Base-by-base conservation (phyloP, 345 rosid genomes). In the Salix purpurea region DNA sequence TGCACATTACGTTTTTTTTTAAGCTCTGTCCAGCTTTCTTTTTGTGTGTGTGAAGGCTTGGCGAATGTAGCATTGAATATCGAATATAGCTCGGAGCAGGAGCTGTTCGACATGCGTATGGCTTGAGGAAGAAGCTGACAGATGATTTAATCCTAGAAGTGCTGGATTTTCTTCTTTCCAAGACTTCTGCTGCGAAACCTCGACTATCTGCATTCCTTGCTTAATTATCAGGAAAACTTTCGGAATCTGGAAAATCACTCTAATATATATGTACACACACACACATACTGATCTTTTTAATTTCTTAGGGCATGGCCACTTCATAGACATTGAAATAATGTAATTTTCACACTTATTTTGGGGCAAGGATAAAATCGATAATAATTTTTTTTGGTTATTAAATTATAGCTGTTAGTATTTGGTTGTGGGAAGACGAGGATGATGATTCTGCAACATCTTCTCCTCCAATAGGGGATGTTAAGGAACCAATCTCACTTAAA, bases 361-460 rank as follows among this genome's bases (percentile, higher is more conserved):
- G 5, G 13, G 13, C 12, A 2, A 40, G 44, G 44, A 40, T 40
- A 40, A 40, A 40, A 40, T 40, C 13, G 13, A 10, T 40, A 40
- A 54, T 21, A 34, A 21, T 8, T 0, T 19, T 7, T 21, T 21
- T n/a, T 44, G 50, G 50, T 44, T 44, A 3, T 44, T 44, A 44
- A 3, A 44, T 44, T 44, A 44, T 44, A 11, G 48, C 0, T 3
- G 48, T 11, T 44, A 12, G 3, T 44, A 44, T 21, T 34, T 54
- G 79, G 46, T 48, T 72, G 74, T 66, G 89, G 97, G 88, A 85
- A 52, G 89, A 89, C 83, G 94, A 88, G 97, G 97, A 92, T 87
- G 94, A 90, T 70, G 98, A 92, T 80, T 86, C 88, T 2, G 95
- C 93, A 1, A 85, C 91, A 24, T 87, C 91, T 0, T 83, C 87